A percentile compares a stretch with the other conserved stretches of the same genome.
Conservation (phyloP, 352 stramenopile genomes). For the Pythium dissimile region DNA sequence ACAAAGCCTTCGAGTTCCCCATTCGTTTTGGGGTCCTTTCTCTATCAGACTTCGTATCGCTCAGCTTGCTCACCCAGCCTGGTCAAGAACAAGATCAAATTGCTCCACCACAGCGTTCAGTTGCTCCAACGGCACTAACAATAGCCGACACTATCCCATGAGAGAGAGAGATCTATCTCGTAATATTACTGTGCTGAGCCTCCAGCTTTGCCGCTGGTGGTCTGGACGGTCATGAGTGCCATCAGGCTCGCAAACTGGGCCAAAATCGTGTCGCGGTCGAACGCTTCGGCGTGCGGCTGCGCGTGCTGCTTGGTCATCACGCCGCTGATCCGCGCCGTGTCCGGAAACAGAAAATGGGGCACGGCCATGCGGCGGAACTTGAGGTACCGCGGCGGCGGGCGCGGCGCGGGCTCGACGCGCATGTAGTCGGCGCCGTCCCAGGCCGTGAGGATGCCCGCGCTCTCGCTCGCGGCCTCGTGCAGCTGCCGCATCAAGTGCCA, state of each 20-base stretch:
- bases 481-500: conserved; percentile 83
- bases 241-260: conserved; percentile 41
- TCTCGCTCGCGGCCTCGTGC: conserved; percentile 62
- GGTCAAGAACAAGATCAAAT: neutral
- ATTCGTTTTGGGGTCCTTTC: neutral
- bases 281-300: conserved; percentile 49
- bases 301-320: conserved; percentile 28
- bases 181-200: too few species aligned
- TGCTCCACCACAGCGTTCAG: too few species aligned
- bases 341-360: conserved; percentile 66
- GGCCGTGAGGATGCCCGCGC: conserved; percentile 53
- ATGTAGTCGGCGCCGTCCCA: conserved; percentile 45
- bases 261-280: conserved; percentile 50
- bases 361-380: conserved; percentile 43
- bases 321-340: conserved; percentile 58
- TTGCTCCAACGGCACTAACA: too few species aligned
- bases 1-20: too few species aligned
- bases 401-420: conserved; percentile 26
- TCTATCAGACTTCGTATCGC: neutral
- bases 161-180: too few species aligned
- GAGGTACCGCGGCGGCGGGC: conserved; percentile 41
- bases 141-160: neutral
- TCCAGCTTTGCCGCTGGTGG: neutral
- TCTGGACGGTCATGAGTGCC: conserved; percentile 29
- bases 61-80: too few species aligned